phyloP scores from a whole-genome alignment of 176 grass and related monocot species.

The Guadua angustifolia region DNA sequence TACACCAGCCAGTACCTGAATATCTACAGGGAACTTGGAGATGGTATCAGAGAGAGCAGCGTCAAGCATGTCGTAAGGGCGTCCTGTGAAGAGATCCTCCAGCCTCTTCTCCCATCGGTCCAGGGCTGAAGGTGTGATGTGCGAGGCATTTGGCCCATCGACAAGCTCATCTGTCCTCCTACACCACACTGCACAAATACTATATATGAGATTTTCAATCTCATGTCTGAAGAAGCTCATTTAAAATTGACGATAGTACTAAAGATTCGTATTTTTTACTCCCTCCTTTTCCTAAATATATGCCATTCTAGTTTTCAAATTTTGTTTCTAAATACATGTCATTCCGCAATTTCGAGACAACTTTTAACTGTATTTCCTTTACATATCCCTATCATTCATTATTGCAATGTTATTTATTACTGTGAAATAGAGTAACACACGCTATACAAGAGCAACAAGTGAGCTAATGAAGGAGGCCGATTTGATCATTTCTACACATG shows the following conservation, averaged over 20 bases:
- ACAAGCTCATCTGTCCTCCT: constrained; percentile 96
- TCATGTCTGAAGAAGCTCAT: constrained; percentile 14
- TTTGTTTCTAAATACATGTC: no score
- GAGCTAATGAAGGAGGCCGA: no score
- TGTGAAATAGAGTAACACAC: no score
- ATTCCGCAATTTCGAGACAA: no score
- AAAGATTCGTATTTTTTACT: not conserved
- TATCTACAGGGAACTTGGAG: constrained; percentile 80
- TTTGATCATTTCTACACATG: no score
- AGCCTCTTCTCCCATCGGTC: constrained; percentile 84
- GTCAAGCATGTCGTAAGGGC: constrained; percentile 95
- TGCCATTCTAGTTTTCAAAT: no score
- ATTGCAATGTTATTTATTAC: no score
- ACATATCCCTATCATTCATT: no score
- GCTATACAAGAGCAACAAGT: no score
- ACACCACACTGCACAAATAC: constrained; percentile 74
- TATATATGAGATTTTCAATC: not conserved
- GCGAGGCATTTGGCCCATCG: constrained; percentile 86
- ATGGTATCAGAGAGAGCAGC: constrained; percentile 86
- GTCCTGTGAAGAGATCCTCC: constrained; percentile 79
- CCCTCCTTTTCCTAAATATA: no score
- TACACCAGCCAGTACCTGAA: constrained; percentile 58
- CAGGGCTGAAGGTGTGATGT: constrained; percentile 86
- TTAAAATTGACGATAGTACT: not conserved
- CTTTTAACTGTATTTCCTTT: no score